Evolutionary conservation across 2,329 filamentous ascomycete species (phyloP), one percentile per base, ranked within the genome.

Genomic region (Colletotrichum salicis): DNA sequence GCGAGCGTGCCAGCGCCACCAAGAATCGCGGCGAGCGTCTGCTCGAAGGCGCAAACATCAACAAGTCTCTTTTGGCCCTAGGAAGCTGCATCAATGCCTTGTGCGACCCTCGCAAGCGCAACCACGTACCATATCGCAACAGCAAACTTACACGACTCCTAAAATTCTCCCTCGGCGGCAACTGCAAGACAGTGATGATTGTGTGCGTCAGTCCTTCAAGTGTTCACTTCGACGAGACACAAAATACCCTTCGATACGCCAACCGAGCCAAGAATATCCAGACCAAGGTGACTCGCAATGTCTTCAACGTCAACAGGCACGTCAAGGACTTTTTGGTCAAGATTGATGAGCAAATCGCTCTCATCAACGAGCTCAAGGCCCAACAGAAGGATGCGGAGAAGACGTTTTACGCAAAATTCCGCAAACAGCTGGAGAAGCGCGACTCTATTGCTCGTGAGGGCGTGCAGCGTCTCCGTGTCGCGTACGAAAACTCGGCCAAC

Each of bases 121-220:
- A 97, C 76, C 96, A 99, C 81, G 93, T 99, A 15, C 96, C 96
- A 0, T 99, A 99, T 84, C 91, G 96, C 77, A 98, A 99, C 84
- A 98, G 96, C 74, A 99, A 98, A 79, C 91, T 99, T 66, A 99
- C 96, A 0, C 92, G 96, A 64, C 87, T 99, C 5, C 89, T 99
- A 65, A 99, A 99, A 78, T 99, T 99, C 83, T 97, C 96, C 0
- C 89, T 99, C 0, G 96, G 96, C 35, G 96, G 96, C 3, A 99
- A 99, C 82, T 99, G 96, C 87, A 97, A 95, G 83, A 99, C 96
- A 0, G 96, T 99, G 80, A 99, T 99, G 96, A 98, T 99, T 81
- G 96, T 99, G 31, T 99, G 96, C 78, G 94, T 99, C 65, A 98
- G 95, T 76, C 96, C 96, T 1, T 98, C 95, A 1, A 98, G 96